Percentiles rank a stretch among this genome's conserved stretches.
phyloP scores from a whole-genome alignment of 768 basidiomycete species.

The Mycena alexandri region DNA sequence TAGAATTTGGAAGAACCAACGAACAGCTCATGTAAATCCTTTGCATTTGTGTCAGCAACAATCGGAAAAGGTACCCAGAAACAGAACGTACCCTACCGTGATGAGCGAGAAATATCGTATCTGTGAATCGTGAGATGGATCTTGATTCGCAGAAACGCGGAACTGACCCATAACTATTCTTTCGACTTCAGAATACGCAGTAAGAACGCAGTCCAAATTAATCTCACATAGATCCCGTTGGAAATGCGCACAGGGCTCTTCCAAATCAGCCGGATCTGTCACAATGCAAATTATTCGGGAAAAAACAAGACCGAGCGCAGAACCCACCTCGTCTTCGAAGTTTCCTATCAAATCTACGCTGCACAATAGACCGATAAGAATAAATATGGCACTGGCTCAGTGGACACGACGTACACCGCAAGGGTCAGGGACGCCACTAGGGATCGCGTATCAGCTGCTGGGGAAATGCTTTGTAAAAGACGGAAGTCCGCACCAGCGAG shows the following conservation, averaged over 20 bases:
- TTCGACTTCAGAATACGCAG: background rate
- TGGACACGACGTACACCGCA: background rate
- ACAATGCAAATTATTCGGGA: no score
- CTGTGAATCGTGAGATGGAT: background rate
- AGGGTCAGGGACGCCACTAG: slow-evolving; percentile 5
- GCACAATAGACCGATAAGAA: no score
- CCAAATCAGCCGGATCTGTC: background rate
- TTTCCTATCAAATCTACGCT: background rate
- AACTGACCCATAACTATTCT: no score
- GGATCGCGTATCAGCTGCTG: no score
- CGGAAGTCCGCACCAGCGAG: background rate
- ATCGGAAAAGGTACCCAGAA: no score
- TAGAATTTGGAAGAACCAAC: background rate
- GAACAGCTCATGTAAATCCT: slow-evolving; percentile 2
- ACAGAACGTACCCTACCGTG: background rate
- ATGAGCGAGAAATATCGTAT: slow-evolving; percentile 11
- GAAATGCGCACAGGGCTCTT: slow-evolving; percentile 2
- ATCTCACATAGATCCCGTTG: slow-evolving; percentile 5
- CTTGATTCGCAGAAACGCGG: no score
- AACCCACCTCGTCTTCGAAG: slow-evolving; percentile 1
- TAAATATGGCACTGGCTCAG: no score
- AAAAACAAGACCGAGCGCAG: no score
- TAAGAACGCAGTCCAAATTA: background rate
- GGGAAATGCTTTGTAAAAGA: background rate
- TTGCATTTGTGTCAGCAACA: no score